A percentile compares a stretch with the other conserved stretches of the same genome.
These are phyloP conservation scores for Carex pumila DNA, from an alignment of 176 grass and related monocot genomes.

Conservation along the genomic window DNA sequence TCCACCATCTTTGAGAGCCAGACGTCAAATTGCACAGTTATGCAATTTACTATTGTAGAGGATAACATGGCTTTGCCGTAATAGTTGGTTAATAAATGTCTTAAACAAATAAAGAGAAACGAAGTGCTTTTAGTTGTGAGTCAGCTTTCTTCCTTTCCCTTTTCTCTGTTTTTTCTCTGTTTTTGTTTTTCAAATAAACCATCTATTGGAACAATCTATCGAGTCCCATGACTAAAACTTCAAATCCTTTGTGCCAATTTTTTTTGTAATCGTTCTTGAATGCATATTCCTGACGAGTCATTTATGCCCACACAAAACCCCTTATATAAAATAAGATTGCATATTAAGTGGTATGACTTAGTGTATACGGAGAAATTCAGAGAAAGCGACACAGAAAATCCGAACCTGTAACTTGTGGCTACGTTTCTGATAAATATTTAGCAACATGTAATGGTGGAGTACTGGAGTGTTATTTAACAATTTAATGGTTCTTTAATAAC, in stretches of 20 bases:
- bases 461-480: neutral
- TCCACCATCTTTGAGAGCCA: neutral
- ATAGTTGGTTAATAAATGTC: neutral
- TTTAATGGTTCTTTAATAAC: neutral
- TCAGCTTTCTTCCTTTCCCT: conserved; percentile 3
- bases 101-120: neutral
- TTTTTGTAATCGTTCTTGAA: neutral
- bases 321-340: neutral
- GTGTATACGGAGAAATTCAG: neutral
- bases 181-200: neutral
- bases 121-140: conserved; percentile 16
- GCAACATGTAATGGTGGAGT: neutral
- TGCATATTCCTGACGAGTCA: neutral
- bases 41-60: neutral
- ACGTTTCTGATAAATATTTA: neutral
- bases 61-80: neutral
- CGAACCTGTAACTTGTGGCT: neutral
- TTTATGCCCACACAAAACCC: neutral
- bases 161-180: neutral
- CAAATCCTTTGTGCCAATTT: neutral
- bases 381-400: neutral
- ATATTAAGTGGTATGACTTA: neutral
- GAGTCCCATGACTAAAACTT: neutral
- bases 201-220: neutral
- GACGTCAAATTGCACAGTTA: neutral